Base-by-base conservation (phyloP, 2,329 filamentous ascomycete genomes). In the Furcasterigmium furcatum region DNA sequence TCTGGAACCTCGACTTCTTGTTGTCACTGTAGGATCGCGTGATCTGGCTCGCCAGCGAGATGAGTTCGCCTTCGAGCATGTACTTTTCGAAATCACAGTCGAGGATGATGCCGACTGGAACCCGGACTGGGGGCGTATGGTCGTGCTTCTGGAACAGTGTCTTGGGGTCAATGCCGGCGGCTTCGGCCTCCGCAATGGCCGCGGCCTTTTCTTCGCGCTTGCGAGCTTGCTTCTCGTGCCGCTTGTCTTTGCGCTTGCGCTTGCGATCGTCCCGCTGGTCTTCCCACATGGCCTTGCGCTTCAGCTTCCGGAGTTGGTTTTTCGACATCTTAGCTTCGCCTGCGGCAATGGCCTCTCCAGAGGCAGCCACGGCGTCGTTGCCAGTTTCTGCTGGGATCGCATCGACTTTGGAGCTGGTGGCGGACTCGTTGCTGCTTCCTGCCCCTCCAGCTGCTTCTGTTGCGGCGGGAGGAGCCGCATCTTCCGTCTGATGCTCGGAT, bases 11-110 rank as follows among this genome's bases (percentile, higher is more conserved):
- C 0, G 85, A 76, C 46, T 78, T 81, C 48, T 79, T 80, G 66
- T 96, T 97, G 58, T 96, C 90, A 18, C 91, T 90, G 67, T 99
- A 99, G 47, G 80, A 87, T 46, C 94, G 76, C 9, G 90, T 95
- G 50, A 99, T 76, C 65, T 99, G 94, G 46, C 84, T 81, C 2
- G 82, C 81, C 12, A 99, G 76, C 5, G 90, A 96, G 45, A 91
- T 84, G 24, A 88, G 74, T 67, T 99, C 94, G 55, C 87, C 86
- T 30, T 92, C 87, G 42, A 76, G 77, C 94, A 99, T 99, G 59
- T 91, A 79, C 35, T 87, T 74, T 63, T 99, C 91, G 62, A 95
- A 99, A 54, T 88, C 84, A 67, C 92, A 97, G 70, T 99, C 94
- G 51, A 99, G 72, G 48, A 99, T 75, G 53, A 99, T 72, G 0